Evolutionary conservation across 805 yeast species (phyloP), one percentile per base, ranked within the genome.

Genomic region (Cyberlindnera petersonii): DNA sequence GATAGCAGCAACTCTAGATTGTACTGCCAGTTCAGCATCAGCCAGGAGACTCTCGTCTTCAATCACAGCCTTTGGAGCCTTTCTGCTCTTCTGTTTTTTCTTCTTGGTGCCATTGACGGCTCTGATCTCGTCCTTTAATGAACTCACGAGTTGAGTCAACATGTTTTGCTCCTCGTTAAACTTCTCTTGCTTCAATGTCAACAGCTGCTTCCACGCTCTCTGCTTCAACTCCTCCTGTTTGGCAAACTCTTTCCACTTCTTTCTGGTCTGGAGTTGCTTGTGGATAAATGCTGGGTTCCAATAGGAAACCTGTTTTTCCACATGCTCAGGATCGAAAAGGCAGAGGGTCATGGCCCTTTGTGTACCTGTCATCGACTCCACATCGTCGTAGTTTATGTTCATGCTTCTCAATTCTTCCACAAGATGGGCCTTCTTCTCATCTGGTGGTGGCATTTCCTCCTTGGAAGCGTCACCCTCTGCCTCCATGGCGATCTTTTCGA

Each of bases 131-230:
- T 32, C 28, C 19, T 44, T 40, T 23, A 50, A 35, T 9, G 47
- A 53, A 39, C 72, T 77, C 41, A 82, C 70, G 39, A 75, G 82
- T 31, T 64, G 23, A 10, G 20, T 35, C 24, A 35, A 28, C 33
- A 17, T n/a, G 6, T 5, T 14, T n/a, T 14, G 22, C 19, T 26
- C 38, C 2, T 8, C 58, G 48, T 81, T 81, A 46, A 76, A 71
- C 37, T 58, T 58, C n/a, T 62, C 64, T 58, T 82, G 88, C 51
- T 74, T 74, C 15, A 65, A 66, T 35, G 72, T 65, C 33, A 83
- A 61, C 0, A 74, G 74, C 39, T 58, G 60, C 52, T 78, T 78
- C 86, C 86, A 79, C 23, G 72, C 77, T 52, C 72, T 74, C 47
- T 81, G 80, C 45, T 74, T 71, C 33, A 55, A 61, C 44, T 80